Base-by-base conservation (phyloP, 2,329 filamentous ascomycete genomes). In the Aspergillus calidoustus region DNA sequence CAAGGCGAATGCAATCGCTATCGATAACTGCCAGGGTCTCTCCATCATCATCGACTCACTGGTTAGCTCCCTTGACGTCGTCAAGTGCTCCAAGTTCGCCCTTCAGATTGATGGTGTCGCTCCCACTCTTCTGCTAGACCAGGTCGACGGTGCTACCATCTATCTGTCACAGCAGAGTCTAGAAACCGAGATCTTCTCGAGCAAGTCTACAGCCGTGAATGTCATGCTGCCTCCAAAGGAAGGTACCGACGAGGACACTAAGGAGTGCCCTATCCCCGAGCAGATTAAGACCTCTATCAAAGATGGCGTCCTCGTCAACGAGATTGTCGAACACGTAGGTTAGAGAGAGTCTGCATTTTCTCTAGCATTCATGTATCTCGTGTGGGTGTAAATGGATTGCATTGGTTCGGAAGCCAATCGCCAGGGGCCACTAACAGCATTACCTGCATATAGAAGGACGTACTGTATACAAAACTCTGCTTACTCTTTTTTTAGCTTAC, bases 1-100 rank as follows among this genome's bases (percentile, higher is more conserved):
- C 79, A 99, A 99, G 80, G 93, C 92, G 61, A 99, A 99, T 75
- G 93, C 95, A n/a, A 91, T 99, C 65, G 94, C 93, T 5, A 86
- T 98, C 69, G 95, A 98, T 80, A 97, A 97, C 81, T 94, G 90
- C 59, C 87, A 84, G 51, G 89, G 92, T 54, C 83, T 96, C 19
- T 96, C 92, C 30, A 86, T 99, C 57, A 87, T 98, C 55, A 86
- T 98, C 57, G 94, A 98, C 71, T 91, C 89, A 1, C 87, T 98
- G 11, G 91, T 98, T 52, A 96, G 91, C 53, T 92, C 91, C 34
- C 87, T 99, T 60, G 95, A 99, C 73, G 91, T 96, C 25, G 95
- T 99, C 83, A 98, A 98, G 81, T 94, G 91, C 52, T 87, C 91
- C 69, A 96, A 95, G 77, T 97, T 99, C 75, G 93, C 93, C 15